phyloP scores from a whole-genome alignment of 2,329 filamentous ascomycete genomes.

The Clarireedia homoeocarpa region DNA sequence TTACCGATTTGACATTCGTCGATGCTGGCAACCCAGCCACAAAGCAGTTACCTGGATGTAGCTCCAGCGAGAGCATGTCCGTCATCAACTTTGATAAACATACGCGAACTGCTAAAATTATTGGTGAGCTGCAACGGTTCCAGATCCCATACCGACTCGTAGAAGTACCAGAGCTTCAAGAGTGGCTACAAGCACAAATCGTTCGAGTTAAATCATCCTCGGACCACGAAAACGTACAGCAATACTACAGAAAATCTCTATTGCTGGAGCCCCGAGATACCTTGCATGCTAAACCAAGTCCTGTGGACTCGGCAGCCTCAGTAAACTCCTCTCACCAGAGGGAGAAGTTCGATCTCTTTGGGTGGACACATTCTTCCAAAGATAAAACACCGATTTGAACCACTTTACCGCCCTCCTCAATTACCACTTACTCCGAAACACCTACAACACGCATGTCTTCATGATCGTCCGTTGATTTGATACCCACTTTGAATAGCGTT shows the following conservation, averaged over 20 bases:
- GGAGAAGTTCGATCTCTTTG: constrained; percentile 45
- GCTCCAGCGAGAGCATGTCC: constrained; percentile 55
- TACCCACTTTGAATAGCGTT: constrained; percentile 32
- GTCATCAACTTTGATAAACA: constrained; percentile 99
- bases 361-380: constrained; percentile 37
- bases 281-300: constrained; percentile 20
- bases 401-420: background rate
- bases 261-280: constrained; percentile 53
- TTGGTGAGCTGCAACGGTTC: constrained; percentile 91
- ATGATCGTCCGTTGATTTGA: constrained; percentile 26
- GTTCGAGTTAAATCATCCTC: constrained; percentile 50
- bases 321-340: constrained; percentile 29
- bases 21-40: constrained; percentile 88
- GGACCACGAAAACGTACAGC: constrained; percentile 54
- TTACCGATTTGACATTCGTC: constrained; percentile 93
- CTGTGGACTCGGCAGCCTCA: constrained; percentile 21
- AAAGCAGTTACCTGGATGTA: constrained; percentile 58
- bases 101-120: constrained; percentile 87
- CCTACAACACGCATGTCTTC: constrained; percentile 10
- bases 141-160: constrained; percentile 84
- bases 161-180: constrained; percentile 80
- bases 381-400: constrained; percentile 12
- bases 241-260: constrained; percentile 59
- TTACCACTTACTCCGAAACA: constrained; percentile 3
- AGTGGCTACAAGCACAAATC: constrained; percentile 84